Evolutionary conservation across 495 filamentous ascomycete species (phyloP).

Genomic region (Cairneyella variabilis): DNA sequence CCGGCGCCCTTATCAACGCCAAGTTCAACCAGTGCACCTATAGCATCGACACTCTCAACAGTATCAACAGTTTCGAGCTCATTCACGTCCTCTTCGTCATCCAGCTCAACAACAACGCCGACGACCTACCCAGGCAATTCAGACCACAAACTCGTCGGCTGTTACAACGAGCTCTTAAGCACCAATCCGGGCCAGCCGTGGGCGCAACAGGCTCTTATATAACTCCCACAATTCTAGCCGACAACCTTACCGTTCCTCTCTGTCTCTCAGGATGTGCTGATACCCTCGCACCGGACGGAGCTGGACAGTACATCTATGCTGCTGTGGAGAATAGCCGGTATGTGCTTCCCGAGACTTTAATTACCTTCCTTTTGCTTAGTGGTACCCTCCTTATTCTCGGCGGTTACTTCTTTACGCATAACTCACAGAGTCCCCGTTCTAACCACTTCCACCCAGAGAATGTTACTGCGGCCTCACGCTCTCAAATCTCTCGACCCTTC

Average conservation of each 20-base stretch:
- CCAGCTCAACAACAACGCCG: neutral
- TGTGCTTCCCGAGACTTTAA: neutral
- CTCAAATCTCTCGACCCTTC: neutral
- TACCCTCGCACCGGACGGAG: neutral
- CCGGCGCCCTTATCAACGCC: no score
- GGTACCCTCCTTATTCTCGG: no score
- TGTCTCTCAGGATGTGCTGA: slow-evolving; percentile 4
- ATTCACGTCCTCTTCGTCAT: no score
- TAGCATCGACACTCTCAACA: no score
- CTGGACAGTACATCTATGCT: slow-evolving; percentile 1
- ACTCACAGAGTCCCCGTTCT: neutral
- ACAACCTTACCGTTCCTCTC: neutral
- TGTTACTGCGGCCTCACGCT: slow-evolving; percentile 12
- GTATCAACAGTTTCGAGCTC: no score
- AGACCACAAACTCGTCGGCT: neutral
- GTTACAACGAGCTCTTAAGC: neutral
- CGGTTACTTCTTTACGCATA: neutral
- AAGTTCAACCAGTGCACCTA: no score
- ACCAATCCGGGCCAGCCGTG: neutral
- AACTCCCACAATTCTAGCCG: neutral
- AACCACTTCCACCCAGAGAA: slow-evolving; percentile 3
- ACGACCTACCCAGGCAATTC: neutral
- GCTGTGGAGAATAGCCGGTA: neutral
- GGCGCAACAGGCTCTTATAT: slow-evolving; percentile 1
- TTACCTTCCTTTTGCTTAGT: no score